These are phyloP conservation scores for Exophiala bonariae DNA, from an alignment of 2,329 filamentous ascomycete species.

Conservation along the genomic window DNA sequence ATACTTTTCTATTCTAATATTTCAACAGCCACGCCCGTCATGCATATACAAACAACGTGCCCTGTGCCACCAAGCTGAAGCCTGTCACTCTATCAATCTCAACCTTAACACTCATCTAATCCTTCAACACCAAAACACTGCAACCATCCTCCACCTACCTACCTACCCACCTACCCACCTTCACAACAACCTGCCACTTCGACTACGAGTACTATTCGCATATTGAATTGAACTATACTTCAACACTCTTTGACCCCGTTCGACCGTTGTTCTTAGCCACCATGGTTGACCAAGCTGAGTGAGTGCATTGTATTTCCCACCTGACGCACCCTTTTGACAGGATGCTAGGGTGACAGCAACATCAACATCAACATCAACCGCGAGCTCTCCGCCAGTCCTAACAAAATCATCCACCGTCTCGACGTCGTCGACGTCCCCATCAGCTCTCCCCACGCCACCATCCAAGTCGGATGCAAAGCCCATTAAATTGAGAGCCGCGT, in stretches of 20 bases:
- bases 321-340: constrained; percentile 20
- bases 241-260: no score
- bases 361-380: constrained; percentile 4
- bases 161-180: no score
- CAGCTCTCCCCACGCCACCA: constrained; percentile 6
- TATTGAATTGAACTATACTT: background rate
- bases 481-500: constrained; percentile 28
- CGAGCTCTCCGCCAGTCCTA: background rate
- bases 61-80: constrained; percentile 10
- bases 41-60: constrained; percentile 13
- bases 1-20: background rate
- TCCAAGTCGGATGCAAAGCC: constrained; percentile 22
- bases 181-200: no score
- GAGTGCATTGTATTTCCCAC: background rate
- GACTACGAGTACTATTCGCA: no score
- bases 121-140: background rate
- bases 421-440: constrained; percentile 6
- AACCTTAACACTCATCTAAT: constrained; percentile 4
- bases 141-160: background rate
- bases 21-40: constrained; percentile 8
- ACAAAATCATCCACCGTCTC: constrained; percentile 1
- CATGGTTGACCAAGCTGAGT: background rate
- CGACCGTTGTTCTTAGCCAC: background rate
- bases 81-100: constrained; percentile 11
- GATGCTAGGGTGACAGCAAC: constrained; percentile 17